phyloP scores from a whole-genome alignment of 176 grass and related monocot species.

The Ensete ventricosum region DNA sequence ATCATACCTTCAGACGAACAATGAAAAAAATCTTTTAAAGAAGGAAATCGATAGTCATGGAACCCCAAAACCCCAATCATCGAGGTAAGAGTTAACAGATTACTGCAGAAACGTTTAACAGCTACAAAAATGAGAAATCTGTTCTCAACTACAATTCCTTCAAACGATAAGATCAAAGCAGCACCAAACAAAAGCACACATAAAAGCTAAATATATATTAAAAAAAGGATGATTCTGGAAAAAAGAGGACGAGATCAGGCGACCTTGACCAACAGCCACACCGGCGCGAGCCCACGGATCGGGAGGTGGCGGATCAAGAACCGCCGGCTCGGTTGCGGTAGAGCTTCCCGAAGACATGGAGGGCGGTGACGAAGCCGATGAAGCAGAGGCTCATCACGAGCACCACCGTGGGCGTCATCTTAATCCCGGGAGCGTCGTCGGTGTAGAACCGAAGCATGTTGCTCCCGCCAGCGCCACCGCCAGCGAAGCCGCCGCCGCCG shows the following conservation, averaged over 20 bases:
- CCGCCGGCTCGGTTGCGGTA: conserved; percentile 17
- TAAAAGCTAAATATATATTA: neutral
- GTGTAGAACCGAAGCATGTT: conserved; percentile 28
- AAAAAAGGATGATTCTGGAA: neutral
- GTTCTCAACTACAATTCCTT: neutral
- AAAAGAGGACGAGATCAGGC: neutral
- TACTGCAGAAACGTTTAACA: neutral
- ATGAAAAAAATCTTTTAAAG: neutral
- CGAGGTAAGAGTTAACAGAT: neutral
- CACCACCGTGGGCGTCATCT: conserved; percentile 26
- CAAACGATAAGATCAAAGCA: neutral
- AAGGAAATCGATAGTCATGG: no score
- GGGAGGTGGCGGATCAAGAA: neutral
- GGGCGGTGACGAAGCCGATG: conserved; percentile 29
- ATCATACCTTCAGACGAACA: neutral
- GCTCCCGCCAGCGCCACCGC: conserved; percentile 4
- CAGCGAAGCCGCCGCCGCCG: neutral
- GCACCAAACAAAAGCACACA: neutral
- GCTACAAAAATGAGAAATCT: neutral
- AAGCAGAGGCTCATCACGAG: conserved; percentile 32
- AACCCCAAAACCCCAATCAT: no score
- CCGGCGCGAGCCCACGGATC: neutral
- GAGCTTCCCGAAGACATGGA: conserved; percentile 27
- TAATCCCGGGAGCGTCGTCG: conserved; percentile 19
- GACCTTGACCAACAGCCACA: neutral